Base-by-base conservation (phyloP, 192 early-diverging fungal species). In the Backusella tarrabulga region DNA sequence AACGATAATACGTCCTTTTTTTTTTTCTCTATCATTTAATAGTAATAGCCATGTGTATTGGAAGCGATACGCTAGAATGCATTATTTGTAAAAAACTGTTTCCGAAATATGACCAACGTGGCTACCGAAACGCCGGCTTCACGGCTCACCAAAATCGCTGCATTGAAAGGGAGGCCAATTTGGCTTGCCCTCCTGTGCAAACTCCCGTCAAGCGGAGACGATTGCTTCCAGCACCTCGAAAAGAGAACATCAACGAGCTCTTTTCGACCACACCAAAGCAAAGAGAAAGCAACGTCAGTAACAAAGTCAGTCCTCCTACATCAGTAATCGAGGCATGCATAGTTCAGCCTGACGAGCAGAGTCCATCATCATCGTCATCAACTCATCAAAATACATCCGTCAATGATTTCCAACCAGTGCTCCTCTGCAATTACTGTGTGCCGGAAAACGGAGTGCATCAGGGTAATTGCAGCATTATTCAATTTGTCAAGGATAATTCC, bases 121-220 rank as follows among this genome's bases (percentile, higher is more conserved):
- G 79, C 34, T 80, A 71, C 32, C 35, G 74, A 60, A 80, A 80
- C 40, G 54, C 69, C 9, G 79, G 79, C 0, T 76, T 74, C 35
- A 76, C 74, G 19, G 67, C 74, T 17, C 79, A 80, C 60, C 74
- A 80, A 44, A 80, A 76, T 9, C 41, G 75, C 2, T 80, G 74
- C 34, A 36, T 72, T 15, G 68, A 76, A 44, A 40, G 50, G 17
- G 26, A 67, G 5, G 19, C n/a, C 0, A 66, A 5, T 8, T 12
- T 32, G 9, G 32, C 8, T 4, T 32, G 17, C 3, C 32, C 34
- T 14, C 72, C 46, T 35, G 34, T 52, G 1, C 50, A 50, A 6
- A 36, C 14, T 2, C 8, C 32, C 1, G 32, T 73, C 32, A 34
- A 50, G 29, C 26, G 15, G 17, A 46, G 44, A 15, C 29, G 21